These are phyloP conservation scores for Aspergillus vadensis DNA, from an alignment of 2,329 filamentous ascomycete genomes.

Conservation along the genomic window DNA sequence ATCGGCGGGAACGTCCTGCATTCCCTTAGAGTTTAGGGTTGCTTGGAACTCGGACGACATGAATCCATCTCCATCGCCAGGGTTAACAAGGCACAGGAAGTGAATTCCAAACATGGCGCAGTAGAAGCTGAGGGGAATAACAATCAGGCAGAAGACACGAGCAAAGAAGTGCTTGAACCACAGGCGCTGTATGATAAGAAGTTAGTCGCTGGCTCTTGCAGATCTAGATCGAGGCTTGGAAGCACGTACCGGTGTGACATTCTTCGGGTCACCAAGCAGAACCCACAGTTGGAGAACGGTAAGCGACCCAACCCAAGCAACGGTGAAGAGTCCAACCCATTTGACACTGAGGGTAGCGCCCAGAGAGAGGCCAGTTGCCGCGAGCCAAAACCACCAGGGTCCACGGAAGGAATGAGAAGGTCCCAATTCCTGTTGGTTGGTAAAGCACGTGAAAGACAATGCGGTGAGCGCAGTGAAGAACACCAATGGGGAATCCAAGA, in stretches of 20 bases:
- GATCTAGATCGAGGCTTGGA: too few relatives aligned
- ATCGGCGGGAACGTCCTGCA: constrained; percentile 93
- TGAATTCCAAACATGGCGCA: constrained; percentile 97
- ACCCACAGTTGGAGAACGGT: constrained; percentile 94
- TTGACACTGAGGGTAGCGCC: constrained; percentile 94
- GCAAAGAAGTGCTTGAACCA: constrained; percentile 96
- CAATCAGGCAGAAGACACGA: constrained; percentile 84
- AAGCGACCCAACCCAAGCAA: constrained; percentile 93
- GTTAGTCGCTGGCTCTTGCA: constrained; percentile 26
- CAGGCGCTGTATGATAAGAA: constrained; percentile 56
- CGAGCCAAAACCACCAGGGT: constrained; percentile 98
- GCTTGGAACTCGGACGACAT: constrained; percentile 99
- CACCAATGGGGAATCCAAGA: constrained; percentile 92
- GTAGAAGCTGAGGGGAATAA: constrained; percentile 88
- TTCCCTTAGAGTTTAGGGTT: constrained; percentile 92
- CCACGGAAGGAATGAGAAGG: constrained; percentile 83
- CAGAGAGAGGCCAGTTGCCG: constrained; percentile 79
- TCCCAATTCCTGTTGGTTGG: constrained; percentile 93
- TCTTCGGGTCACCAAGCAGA: constrained; percentile 83
- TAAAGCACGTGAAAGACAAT: constrained; percentile 87
- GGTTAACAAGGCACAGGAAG: constrained; percentile 89
- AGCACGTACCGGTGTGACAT: constrained; percentile 69
- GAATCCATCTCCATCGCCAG: constrained; percentile 96
- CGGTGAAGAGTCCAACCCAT: constrained; percentile 98
- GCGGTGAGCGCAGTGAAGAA: constrained; percentile 91